phyloP scores from a whole-genome alignment of 352 stramenopile species.

The Globisporangium rhizosaccharum region DNA sequence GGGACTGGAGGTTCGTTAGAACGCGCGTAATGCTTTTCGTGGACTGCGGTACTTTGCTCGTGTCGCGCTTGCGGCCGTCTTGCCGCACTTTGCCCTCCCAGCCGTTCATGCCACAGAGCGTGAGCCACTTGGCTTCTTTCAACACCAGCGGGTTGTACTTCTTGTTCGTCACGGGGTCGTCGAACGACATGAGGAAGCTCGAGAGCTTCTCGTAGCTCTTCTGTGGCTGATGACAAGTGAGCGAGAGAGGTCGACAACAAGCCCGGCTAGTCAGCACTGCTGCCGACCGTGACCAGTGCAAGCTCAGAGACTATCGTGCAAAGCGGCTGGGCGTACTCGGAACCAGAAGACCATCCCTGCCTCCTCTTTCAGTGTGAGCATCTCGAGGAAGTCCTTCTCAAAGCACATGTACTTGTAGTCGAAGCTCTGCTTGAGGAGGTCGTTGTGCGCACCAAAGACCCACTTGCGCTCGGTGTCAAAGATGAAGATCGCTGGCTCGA shows the following conservation, averaged over 20 bases:
- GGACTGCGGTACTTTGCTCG: conserved; percentile 40
- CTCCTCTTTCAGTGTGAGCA: conserved; percentile 72
- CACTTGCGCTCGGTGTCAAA: conserved; percentile 70
- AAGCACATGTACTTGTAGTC: conserved; percentile 78
- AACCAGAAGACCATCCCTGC: conserved; percentile 72
- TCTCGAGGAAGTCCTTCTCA: conserved; percentile 67
- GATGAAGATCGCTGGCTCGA: conserved; percentile 54
- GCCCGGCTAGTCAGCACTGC: not conserved
- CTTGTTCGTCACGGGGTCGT: conserved; percentile 43
- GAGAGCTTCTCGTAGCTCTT: conserved; percentile 69
- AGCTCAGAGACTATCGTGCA: not conserved
- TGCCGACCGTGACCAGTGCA: not conserved
- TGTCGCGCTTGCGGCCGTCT: conserved; percentile 46
- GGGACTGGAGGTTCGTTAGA: conserved; percentile 47
- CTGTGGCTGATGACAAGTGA: conserved; percentile 20
- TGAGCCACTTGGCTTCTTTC: conserved; percentile 61
- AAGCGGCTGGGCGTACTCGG: conserved; percentile 25
- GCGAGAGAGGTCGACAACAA: not conserved
- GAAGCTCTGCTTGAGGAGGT: conserved; percentile 61
- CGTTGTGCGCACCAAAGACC: conserved; percentile 66
- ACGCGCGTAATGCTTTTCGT: conserved; percentile 50
- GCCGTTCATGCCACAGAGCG: conserved; percentile 54
- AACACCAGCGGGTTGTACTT: conserved; percentile 48
- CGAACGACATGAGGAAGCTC: conserved; percentile 36
- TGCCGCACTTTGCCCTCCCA: conserved; percentile 59